Evolutionary conservation across 169 alveolate species (phyloP).

Genomic region (Plasmodium sp.): DNA sequence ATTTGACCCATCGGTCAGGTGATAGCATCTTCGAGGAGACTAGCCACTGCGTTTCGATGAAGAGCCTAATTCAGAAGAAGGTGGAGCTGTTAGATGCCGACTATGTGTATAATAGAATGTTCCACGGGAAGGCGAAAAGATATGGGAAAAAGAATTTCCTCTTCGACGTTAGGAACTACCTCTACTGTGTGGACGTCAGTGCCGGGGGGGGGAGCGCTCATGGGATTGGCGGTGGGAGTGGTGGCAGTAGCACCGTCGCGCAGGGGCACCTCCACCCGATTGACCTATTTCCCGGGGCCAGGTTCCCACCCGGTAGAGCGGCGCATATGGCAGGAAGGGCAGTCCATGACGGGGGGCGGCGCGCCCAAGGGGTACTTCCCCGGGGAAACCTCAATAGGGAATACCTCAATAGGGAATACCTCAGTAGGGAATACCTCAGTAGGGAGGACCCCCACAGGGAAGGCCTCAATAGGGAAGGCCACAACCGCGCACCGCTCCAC

Average conservation of each 20-base stretch:
- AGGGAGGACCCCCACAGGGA: no score
- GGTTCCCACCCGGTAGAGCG: neutral
- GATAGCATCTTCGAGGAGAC: constrained; percentile 14
- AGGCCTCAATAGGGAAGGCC: no score
- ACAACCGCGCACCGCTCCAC: neutral
- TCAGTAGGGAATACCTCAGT: no score
- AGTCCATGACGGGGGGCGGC: neutral
- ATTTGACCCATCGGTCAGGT: neutral
- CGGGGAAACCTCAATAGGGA: neutral
- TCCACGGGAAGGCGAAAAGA: neutral
- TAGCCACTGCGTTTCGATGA: neutral
- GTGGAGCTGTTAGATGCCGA: constrained; percentile 42
- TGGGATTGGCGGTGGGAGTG: no score
- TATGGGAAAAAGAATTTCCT: constrained; percentile 48
- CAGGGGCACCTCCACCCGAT: constrained; percentile 3
- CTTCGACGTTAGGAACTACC: constrained; percentile 50
- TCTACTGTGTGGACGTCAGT: neutral
- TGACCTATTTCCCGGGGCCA: neutral
- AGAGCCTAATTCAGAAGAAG: constrained; percentile 37
- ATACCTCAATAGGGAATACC: neutral
- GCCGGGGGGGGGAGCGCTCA: neutral
- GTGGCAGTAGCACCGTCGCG: neutral
- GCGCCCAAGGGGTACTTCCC: neutral
- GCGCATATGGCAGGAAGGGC: neutral
- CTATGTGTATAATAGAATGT: constrained; percentile 23